Conservation (phyloP, 2,329 filamentous ascomycete genomes). For the Pezicula radicicola region DNA sequence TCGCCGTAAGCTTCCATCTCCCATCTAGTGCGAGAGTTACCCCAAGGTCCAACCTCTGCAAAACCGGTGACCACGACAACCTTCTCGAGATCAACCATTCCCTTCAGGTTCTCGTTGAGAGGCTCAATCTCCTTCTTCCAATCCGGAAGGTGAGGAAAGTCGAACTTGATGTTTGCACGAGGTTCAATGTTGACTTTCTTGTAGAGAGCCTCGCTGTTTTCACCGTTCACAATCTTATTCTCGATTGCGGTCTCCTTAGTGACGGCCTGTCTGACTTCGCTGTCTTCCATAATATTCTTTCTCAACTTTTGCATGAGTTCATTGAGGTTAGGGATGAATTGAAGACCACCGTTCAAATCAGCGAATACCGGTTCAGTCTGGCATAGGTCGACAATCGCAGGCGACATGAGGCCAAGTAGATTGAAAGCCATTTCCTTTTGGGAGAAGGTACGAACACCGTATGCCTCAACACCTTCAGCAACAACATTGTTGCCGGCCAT, state of each 20-base stretch:
- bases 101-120: constrained; percentile 83
- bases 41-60: constrained; percentile 94
- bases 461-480: constrained; percentile 93
- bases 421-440: constrained; percentile 99
- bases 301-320: constrained; percentile 89
- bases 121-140: constrained; percentile 91
- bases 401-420: constrained; percentile 91
- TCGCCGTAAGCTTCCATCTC: constrained; percentile 98
- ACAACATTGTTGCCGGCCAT: constrained; percentile 99
- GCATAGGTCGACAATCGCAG: constrained; percentile 90
- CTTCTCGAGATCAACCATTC: constrained; percentile 98
- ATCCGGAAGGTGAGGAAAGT: constrained; percentile 86
- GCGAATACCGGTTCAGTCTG: constrained; percentile 95
- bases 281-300: constrained; percentile 92
- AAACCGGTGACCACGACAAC: constrained; percentile 98
- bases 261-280: constrained; percentile 88
- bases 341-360: constrained; percentile 94
- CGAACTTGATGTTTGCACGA: constrained; percentile 96
- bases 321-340: constrained; percentile 96
- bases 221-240: constrained; percentile 95
- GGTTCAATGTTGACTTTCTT: constrained; percentile 92
- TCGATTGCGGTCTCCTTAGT: constrained; percentile 95
- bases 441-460: constrained; percentile 96
- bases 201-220: constrained; percentile 87
- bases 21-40: constrained; percentile 96